A percentile compares a stretch with the other conserved stretches of the same genome.
Evolutionary conservation across 192 early-diverging fungal genomes (phyloP).

Genomic region (Diversispora eburnea): DNA sequence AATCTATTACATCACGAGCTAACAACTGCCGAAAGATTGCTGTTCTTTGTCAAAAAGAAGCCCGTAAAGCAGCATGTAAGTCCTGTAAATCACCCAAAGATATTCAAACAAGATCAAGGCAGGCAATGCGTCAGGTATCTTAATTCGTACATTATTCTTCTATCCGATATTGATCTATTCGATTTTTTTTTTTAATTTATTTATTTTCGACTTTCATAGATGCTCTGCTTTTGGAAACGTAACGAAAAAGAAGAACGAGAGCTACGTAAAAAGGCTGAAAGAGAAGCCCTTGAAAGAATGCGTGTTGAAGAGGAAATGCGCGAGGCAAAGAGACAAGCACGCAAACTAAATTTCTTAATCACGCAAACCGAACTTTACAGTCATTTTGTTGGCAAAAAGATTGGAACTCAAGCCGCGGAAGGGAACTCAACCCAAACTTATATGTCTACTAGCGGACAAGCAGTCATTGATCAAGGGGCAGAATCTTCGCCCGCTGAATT

Average conservation of each 20-base stretch:
- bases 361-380: slow-evolving; percentile 90
- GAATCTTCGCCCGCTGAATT: slow-evolving; percentile 7
- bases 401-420: slow-evolving; percentile 36
- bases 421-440: slow-evolving; percentile 35
- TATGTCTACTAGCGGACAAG: not conserved
- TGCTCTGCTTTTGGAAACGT: slow-evolving; percentile 88
- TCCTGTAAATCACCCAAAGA: slow-evolving; percentile 59
- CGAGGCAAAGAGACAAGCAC: slow-evolving; percentile 75
- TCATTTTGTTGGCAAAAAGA: slow-evolving; percentile 87
- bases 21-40: slow-evolving; percentile 69
- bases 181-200: not conserved
- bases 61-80: slow-evolving; percentile 53
- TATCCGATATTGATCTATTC: too few relatives aligned
- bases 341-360: slow-evolving; percentile 91
- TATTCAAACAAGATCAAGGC: slow-evolving; percentile 56
- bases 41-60: slow-evolving; percentile 70
- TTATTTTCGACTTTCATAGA: slow-evolving; percentile 39
- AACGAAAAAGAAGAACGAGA: slow-evolving; percentile 91
- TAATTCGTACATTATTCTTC: not conserved
- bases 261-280: slow-evolving; percentile 80
- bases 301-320: slow-evolving; percentile 79
- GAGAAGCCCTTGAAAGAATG: slow-evolving; percentile 74
- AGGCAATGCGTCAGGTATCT: slow-evolving; percentile 55
- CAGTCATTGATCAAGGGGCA: slow-evolving; percentile 23
- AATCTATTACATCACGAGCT: slow-evolving; percentile 39